Base-by-base conservation (phyloP, 2,329 filamentous ascomycete genomes). In the Ustilaginoidea virens region DNA sequence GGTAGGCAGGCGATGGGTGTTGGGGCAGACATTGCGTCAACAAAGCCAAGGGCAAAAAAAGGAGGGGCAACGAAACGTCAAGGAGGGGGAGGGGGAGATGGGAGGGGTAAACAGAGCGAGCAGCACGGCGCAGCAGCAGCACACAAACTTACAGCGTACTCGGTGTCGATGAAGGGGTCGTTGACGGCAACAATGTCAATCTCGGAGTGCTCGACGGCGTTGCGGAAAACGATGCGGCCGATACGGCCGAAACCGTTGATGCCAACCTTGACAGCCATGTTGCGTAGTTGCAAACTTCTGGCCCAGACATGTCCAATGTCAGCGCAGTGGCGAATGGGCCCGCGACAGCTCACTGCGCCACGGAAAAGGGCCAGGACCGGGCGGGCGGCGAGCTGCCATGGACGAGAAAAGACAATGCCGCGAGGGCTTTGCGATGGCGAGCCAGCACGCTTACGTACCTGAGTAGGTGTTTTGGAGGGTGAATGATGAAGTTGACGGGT, bases 241-340 rank as follows among this genome's bases (percentile, higher is more conserved):
- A 98, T 98, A 65, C 90, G 86, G 69, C 90, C 90, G 72, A 98
- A 98, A 63, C 90, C 87, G 80, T 94, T 96, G 79, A 93, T 94
- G 61, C 85, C 85, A 58, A 92, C 82, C 75, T 92, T 73, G 57
- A 67, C 58, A 56, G 53, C 48, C 55, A 58, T 58, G 45, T 40
- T 52, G 48, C 36, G 30, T 35, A 35, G 33, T 39, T 23, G 18
- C 9, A 30, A 14, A 16, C 10, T 32, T 25, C 33, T 35, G 28
- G 10, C n/a, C n/a, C n/a, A n/a, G n/a, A n/a, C n/a, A n/a, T n/a
- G n/a, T n/a, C n/a, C n/a, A n/a, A n/a, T n/a, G n/a, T n/a, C n/a
- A n/a, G n/a, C n/a, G n/a, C n/a, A n/a, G n/a, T n/a, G n/a, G n/a
- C n/a, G n/a, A n/a, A n/a, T n/a, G n/a, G n/a, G n/a, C n/a, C n/a